These are phyloP conservation scores for Trichosporon sp. DNA, from an alignment of 1,284 basidiomycete genomes.

Conservation along the genomic window DNA sequence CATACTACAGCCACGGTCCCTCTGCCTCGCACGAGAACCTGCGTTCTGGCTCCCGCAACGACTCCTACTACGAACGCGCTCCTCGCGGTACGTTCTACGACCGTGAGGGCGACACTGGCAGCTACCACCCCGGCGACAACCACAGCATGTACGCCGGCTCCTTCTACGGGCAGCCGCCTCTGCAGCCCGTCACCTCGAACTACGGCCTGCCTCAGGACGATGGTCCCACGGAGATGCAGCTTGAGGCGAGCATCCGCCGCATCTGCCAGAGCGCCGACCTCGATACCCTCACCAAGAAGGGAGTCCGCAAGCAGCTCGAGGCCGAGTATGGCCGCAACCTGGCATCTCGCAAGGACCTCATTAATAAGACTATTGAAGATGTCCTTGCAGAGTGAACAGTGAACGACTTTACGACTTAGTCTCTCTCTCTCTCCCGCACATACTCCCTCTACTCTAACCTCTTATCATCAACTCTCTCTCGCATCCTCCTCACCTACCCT, in stretches of 20 bases:
- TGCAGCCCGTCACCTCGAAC: constrained; percentile 18
- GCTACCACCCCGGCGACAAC: constrained; percentile 11
- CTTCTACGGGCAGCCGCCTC: constrained; percentile 26
- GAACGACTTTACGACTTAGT: not conserved
- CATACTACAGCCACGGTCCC: constrained; percentile 22
- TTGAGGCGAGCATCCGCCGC: constrained; percentile 65
- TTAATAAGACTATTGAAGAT: constrained; percentile 48
- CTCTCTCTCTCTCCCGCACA: not conserved
- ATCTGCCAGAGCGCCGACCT: constrained; percentile 72
- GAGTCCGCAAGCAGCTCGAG: constrained; percentile 73
- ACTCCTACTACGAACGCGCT: constrained; percentile 23
- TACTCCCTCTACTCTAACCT: not conserved
- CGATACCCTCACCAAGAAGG: constrained; percentile 82
- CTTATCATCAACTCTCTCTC: not conserved
- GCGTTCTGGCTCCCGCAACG: constrained; percentile 17
- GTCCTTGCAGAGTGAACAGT: constrained; percentile 30
- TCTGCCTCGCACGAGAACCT: constrained; percentile 34
- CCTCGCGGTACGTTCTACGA: constrained; percentile 26
- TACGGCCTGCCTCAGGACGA: constrained; percentile 30
- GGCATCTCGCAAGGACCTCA: constrained; percentile 45
- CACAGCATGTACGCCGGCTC: constrained; percentile 24
- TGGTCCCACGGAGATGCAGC: constrained; percentile 58
- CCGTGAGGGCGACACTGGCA: constrained; percentile 12
- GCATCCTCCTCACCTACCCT: not conserved
- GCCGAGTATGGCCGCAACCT: constrained; percentile 59